Base-by-base conservation (phyloP, 164 flowering plant genomes). In the Annona cherimola region DNA sequence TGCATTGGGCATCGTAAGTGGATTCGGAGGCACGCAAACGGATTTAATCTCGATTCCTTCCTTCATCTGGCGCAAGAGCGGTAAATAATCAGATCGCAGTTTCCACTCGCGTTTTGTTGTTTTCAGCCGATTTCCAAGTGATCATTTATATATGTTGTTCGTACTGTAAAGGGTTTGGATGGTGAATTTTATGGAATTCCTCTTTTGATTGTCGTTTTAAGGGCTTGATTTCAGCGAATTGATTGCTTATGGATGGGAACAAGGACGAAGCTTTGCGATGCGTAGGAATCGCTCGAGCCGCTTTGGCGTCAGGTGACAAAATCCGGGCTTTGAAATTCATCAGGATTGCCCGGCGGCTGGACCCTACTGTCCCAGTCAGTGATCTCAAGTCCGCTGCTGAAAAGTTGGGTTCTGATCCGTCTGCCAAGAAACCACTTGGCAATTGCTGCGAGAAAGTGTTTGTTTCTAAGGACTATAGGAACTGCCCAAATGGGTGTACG, bases 191-290 rank as follows among this genome's bases (percentile, higher is more conserved):
- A n/a, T n/a, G n/a, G n/a, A n/a, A n/a, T n/a, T n/a, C n/a, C n/a
- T n/a, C n/a, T n/a, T n/a, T n/a, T n/a, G n/a, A n/a, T n/a, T n/a
- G n/a, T n/a, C n/a, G n/a, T n/a, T n/a, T n/a, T n/a, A n/a, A n/a
- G n/a, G n/a, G n/a, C n/a, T 64, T 42, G 67, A 44, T 39, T 26
- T 40, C 46, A 42, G 50, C 39, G 26, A 39, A 6, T 46, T 55
- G 39, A 55, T 69, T 63, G 46, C 73, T 69, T 57, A 95, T 95
- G 99, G 97, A 93, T 66, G 77, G 99, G 73, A 95, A 95, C 76
- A 95, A 93, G 79, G 99, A 95, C 60, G 99, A 95, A 79, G 99
- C 99, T 0, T 65, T 82, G 69, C 89, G 90, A 74, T 95, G 97
- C 42, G 68, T 90, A 26, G 55, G 78, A 0, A 89, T 91, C 50